Conservation (phyloP, 1,139 yeast genomes). For the Pichia sp. region DNA sequence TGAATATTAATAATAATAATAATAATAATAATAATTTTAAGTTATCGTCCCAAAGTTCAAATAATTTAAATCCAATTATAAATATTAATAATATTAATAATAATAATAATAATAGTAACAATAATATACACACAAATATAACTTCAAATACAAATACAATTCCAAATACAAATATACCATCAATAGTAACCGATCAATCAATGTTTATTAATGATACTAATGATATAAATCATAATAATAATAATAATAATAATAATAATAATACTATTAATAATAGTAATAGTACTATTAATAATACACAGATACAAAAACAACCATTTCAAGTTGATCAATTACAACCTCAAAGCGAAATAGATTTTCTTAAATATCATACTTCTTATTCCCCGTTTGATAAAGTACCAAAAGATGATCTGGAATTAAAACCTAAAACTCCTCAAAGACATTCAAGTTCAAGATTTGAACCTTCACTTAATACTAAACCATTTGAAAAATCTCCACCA, state of each 20-base stretch:
- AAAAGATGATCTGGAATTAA: constrained; percentile 48
- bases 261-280: too few species aligned
- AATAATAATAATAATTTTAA: constrained; percentile 3
- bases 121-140: not conserved
- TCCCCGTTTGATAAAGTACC: constrained; percentile 31
- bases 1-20: not conserved
- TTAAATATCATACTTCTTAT: constrained; percentile 26
- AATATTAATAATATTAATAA: not conserved
- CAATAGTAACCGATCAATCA: not conserved
- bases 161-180: not conserved
- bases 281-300: not conserved
- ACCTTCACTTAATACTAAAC: constrained; percentile 63
- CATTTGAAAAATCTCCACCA: constrained; percentile 74
- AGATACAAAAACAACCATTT: not conserved
- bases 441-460: constrained; percentile 93
- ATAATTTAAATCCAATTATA: not conserved
- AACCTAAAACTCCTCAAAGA: constrained; percentile 64
- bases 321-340: constrained; percentile 13
- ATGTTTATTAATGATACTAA: too few species aligned
- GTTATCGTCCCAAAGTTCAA: not conserved
- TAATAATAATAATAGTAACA: not conserved
- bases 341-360: constrained; percentile 22
- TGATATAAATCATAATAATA: too few species aligned
- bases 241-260: too few species aligned
- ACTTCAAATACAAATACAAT: not conserved